These are phyloP conservation scores for Chenopodium album DNA, from an alignment of 148 eudicot species.

Conservation along the genomic window DNA sequence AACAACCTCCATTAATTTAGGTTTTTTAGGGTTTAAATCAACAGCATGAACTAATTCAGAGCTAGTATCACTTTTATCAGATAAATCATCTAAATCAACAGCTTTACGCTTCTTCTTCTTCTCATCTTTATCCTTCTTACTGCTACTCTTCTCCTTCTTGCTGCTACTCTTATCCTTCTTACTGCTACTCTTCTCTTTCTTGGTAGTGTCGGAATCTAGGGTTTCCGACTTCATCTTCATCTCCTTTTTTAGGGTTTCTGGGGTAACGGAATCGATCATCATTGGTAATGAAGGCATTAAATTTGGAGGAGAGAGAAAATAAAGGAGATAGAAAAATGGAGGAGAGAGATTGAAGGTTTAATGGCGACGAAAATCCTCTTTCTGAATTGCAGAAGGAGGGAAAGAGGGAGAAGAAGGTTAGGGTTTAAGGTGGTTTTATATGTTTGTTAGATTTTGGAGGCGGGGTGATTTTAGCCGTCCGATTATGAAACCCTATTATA, in stretches of 20 bases:
- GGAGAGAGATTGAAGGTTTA: background rate
- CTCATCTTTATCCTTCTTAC: constrained; percentile 16
- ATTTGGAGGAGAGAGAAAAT: background rate
- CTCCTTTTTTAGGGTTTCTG: constrained; percentile 30
- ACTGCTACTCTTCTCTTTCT: constrained; percentile 26
- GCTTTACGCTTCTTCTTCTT: constrained; percentile 54
- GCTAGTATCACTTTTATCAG: constrained; percentile 43
- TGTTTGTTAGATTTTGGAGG: constrained; percentile 1
- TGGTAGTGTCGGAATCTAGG: constrained; percentile 13
- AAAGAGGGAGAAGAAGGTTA: constrained; percentile 23
- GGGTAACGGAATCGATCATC: constrained; percentile 28
- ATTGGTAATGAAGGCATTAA: constrained; percentile 47
- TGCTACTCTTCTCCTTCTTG: constrained; percentile 26
- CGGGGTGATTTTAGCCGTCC: constrained; percentile 24
- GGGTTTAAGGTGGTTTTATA: constrained; percentile 35
- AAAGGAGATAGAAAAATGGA: background rate
- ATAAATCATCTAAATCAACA: constrained; percentile 29
- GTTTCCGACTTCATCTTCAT: constrained; percentile 33
- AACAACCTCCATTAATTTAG: constrained; percentile 24
- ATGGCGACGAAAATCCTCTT: background rate
- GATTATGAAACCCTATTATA: constrained; percentile 25
- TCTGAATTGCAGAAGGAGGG: constrained; percentile 2
- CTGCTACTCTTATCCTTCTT: constrained; percentile 21
- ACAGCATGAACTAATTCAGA: constrained; percentile 42
- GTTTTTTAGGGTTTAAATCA: constrained; percentile 39